phyloP scores from a whole-genome alignment of 179 eudicot genomes.

The Spergularia azorica region DNA sequence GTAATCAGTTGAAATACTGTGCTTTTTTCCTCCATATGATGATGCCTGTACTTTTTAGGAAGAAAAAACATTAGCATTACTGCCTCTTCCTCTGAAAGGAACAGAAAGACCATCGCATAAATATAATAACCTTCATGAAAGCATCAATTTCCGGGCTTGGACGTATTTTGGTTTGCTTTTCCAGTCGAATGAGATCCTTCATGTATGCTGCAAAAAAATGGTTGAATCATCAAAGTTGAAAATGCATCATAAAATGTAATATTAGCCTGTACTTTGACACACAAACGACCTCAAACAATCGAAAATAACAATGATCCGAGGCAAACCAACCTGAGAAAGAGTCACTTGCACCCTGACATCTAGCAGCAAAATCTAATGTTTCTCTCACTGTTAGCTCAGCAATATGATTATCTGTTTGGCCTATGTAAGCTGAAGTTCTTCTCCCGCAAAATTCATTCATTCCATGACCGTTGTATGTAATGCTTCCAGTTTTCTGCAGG shows the following conservation, averaged over 20 bases:
- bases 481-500: constrained; percentile 48
- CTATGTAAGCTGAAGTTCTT: constrained; percentile 69
- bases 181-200: constrained; percentile 62
- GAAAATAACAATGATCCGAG: background rate
- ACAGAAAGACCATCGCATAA: background rate
- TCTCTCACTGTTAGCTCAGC: constrained; percentile 68
- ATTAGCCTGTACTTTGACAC: background rate
- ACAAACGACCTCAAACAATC: background rate
- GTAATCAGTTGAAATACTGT: constrained; percentile 70
- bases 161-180: constrained; percentile 56
- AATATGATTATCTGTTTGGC: constrained; percentile 72
- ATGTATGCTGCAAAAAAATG: constrained; percentile 45
- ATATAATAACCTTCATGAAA: constrained; percentile 65
- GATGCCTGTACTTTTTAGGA: constrained; percentile 53
- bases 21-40: constrained; percentile 63
- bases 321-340: constrained; percentile 61
- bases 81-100: background rate
- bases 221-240: background rate
- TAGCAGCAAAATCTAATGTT: constrained; percentile 69
- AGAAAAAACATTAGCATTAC: constrained; percentile 13
- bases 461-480: constrained; percentile 61
- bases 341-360: constrained; percentile 73
- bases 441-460: constrained; percentile 61
- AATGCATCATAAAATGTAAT: background rate
- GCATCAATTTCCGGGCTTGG: constrained; percentile 86